Evolutionary conservation across 164 flowering plant genomes (phyloP).

Genomic region (Tetrastigma voinierianum): DNA sequence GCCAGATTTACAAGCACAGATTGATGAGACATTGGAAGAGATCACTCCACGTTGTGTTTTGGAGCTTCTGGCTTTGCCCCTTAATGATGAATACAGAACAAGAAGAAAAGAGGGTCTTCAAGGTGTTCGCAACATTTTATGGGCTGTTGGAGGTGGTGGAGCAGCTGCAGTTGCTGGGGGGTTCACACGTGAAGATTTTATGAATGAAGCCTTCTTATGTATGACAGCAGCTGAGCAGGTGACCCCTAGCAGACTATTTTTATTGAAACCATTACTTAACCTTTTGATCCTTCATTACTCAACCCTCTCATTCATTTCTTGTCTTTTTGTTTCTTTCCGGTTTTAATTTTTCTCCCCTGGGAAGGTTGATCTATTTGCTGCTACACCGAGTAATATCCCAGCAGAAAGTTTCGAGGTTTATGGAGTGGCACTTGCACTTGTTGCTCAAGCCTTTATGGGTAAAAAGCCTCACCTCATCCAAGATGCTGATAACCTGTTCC

Average conservation of each 20-base stretch:
- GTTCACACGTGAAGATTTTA: conserved; percentile 87
- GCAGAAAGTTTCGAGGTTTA: conserved; percentile 92
- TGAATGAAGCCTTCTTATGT: conserved; percentile 78
- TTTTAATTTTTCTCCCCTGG: no score
- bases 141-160: conserved; percentile 98
- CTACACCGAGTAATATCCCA: conserved; percentile 88
- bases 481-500: conserved; percentile 86
- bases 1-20: conserved; percentile 84
- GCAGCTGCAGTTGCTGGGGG: conserved; percentile 94
- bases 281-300: neutral
- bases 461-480: conserved; percentile 84
- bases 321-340: neutral
- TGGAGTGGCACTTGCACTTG: conserved; percentile 97
- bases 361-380: conserved; percentile 83
- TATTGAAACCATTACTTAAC: neutral
- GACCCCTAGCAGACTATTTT: neutral
- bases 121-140: conserved; percentile 85
- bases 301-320: neutral
- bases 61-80: conserved; percentile 83
- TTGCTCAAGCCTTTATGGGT: conserved; percentile 75
- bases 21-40: conserved; percentile 97
- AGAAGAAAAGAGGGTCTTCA: conserved; percentile 88
- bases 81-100: conserved; percentile 53
- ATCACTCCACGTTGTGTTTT: conserved; percentile 86
- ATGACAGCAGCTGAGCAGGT: conserved; percentile 99